These are phyloP conservation scores for Clathrus columnatus DNA, from an alignment of 768 basidiomycete genomes.

Conservation along the genomic window DNA sequence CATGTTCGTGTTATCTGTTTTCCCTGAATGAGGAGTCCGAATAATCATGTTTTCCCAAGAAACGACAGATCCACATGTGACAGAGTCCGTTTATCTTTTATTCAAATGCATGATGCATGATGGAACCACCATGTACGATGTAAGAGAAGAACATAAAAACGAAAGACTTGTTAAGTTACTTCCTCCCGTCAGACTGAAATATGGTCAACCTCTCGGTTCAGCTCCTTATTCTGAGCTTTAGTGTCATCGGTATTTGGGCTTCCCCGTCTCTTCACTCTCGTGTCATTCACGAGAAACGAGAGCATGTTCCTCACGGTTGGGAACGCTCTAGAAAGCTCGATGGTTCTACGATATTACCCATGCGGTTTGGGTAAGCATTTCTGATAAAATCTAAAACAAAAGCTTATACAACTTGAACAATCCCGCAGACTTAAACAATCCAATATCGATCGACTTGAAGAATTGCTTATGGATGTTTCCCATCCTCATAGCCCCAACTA, in stretches of 20 bases:
- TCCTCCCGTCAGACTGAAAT: no score
- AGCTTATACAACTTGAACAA: background rate
- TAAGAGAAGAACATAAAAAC: no score
- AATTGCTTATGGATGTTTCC: slow-evolving; percentile 33
- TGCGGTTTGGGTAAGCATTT: slow-evolving; percentile 30
- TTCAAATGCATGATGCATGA: no score
- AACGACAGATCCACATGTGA: no score
- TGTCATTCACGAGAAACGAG: slow-evolving; percentile 33
- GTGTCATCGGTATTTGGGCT: slow-evolving; percentile 5
- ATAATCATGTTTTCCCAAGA: no score
- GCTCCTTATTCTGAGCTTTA: no score
- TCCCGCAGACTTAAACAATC: slow-evolving; percentile 25
- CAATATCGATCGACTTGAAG: slow-evolving; percentile 33
- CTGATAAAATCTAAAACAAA: background rate
- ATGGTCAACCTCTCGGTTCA: no score
- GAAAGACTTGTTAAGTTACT: no score
- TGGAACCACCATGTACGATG: no score
- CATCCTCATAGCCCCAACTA: slow-evolving; percentile 36
- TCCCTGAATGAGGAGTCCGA: no score
- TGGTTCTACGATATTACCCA: slow-evolving; percentile 27
- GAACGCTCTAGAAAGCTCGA: slow-evolving; percentile 21
- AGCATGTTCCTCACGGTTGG: slow-evolving; percentile 27
- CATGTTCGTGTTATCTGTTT: no score
- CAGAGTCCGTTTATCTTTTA: no score
- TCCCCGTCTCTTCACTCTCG: background rate